Evolutionary conservation across 305 asterid genomes (phyloP).

Genomic region (Stenogyne calaminthoides): DNA sequence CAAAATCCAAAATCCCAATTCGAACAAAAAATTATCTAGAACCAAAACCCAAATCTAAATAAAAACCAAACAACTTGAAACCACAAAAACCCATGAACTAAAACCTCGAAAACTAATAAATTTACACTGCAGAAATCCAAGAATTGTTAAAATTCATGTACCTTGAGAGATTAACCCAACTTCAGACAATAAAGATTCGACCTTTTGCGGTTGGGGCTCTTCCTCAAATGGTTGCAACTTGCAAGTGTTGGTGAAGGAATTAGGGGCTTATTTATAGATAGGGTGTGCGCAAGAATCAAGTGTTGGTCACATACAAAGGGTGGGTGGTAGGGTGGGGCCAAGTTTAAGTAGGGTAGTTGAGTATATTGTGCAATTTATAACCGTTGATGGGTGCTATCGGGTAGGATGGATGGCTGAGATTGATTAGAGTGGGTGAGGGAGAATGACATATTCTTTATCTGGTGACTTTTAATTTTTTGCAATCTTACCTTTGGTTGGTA

Average conservation of each 20-base stretch:
- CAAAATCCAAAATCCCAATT: neutral
- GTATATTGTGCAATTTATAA: neutral
- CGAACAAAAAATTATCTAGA: neutral
- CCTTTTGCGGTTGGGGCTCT: slow-evolving; percentile 16
- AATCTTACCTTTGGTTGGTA: neutral
- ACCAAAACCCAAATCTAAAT: neutral
- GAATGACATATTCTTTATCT: slow-evolving; percentile 4
- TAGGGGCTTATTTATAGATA: slow-evolving; percentile 39
- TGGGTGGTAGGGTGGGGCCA: slow-evolving; percentile 24
- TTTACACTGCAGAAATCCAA: neutral
- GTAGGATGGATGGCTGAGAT: slow-evolving; percentile 22
- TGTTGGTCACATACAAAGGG: neutral
- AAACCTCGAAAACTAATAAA: slow-evolving; percentile 4
- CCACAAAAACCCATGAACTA: neutral
- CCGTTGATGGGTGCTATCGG: slow-evolving; percentile 25
- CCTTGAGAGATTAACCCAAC: slow-evolving; percentile 31
- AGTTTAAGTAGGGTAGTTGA: slow-evolving; percentile 24
- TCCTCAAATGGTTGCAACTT: slow-evolving; percentile 33
- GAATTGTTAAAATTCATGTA: slow-evolving; percentile 15
- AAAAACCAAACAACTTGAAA: neutral
- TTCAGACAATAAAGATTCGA: slow-evolving; percentile 17
- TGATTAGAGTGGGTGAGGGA: slow-evolving; percentile 36
- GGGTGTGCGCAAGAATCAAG: neutral
- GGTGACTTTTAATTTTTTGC: neutral
- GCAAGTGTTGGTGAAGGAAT: slow-evolving; percentile 20